phyloP scores from a whole-genome alignment of 2,329 filamentous ascomycete genomes.

The Clarireedia hainanense region DNA sequence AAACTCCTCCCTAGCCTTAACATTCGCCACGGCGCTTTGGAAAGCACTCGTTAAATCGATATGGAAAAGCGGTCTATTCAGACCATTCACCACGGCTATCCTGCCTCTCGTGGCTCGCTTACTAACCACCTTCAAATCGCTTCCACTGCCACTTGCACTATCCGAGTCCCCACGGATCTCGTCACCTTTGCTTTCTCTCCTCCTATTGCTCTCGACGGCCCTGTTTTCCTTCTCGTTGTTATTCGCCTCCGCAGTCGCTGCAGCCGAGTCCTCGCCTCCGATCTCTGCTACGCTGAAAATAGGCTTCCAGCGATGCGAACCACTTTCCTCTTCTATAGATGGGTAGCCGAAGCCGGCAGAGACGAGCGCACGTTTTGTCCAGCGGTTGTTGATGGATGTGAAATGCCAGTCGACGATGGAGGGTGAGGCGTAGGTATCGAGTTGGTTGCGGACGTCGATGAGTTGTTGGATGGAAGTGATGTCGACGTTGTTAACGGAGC shows the following conservation, averaged over 20 bases:
- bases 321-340: conserved; percentile 36
- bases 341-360: conserved; percentile 86
- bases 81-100: conserved; percentile 67
- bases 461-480: conserved; percentile 87
- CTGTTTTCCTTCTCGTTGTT: conserved; percentile 39
- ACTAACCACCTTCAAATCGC: conserved; percentile 14
- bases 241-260: conserved; percentile 56
- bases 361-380: conserved; percentile 86
- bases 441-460: conserved; percentile 89
- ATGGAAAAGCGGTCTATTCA: conserved; percentile 89
- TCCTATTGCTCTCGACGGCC: conserved; percentile 13
- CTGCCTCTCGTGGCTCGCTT: conserved; percentile 33
- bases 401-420: conserved; percentile 91
- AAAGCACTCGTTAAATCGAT: conserved; percentile 84
- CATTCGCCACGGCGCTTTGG: conserved; percentile 77
- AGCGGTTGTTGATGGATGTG: conserved; percentile 85
- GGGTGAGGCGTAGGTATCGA: conserved; percentile 76
- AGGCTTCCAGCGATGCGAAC: conserved; percentile 69
- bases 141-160: conserved; percentile 11
- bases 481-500: conserved; percentile 87
- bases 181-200: conserved; percentile 21
- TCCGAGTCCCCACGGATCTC: conserved; percentile 20
- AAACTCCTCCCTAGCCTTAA: conserved; percentile 46
- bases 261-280: conserved; percentile 62
- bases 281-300: conserved; percentile 91